A percentile compares a stretch with the other conserved stretches of the same genome.
Conservation (phyloP, 306 rosid species). For the Rosa chinensis region DNA sequence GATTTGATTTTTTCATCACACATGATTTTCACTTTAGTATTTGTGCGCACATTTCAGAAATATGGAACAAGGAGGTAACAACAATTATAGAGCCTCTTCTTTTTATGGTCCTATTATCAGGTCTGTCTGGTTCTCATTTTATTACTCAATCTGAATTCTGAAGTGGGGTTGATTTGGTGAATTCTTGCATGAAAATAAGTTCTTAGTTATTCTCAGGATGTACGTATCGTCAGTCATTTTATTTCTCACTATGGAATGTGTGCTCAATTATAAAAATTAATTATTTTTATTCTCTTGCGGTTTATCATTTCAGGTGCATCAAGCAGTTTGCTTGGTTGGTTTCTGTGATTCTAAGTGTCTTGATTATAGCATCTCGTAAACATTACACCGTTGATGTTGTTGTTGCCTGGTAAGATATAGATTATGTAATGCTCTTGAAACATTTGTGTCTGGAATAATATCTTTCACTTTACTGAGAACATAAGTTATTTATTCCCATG, state of each 20-base stretch:
- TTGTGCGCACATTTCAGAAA: slow-evolving; percentile 49
- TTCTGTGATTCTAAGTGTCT: slow-evolving; percentile 43
- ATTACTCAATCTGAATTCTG: not conserved
- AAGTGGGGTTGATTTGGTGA: not conserved
- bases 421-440: slow-evolving; percentile 6
- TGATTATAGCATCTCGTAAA: slow-evolving; percentile 56
- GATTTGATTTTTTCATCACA: slow-evolving; percentile 60
- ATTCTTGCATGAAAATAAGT: not conserved
- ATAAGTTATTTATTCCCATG: not conserved
- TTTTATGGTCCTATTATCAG: not conserved
- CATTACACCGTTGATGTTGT: slow-evolving; percentile 54
- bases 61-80: slow-evolving; percentile 45
- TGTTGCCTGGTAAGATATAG: slow-evolving; percentile 40
- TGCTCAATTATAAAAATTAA: not conserved
- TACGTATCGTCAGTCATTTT: not conserved
- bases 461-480: not conserved
- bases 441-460: not conserved
- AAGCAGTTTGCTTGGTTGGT: slow-evolving; percentile 54
- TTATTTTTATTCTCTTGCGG: not conserved
- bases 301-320: slow-evolving; percentile 37
- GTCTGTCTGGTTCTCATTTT: not conserved
- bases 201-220: not conserved
- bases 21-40: slow-evolving; percentile 55
- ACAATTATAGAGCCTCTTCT: not conserved
- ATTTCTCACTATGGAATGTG: not conserved